These are phyloP conservation scores for Capsicum rhomboideum DNA, from an alignment of 257 asterid genomes.

Conservation along the genomic window DNA sequence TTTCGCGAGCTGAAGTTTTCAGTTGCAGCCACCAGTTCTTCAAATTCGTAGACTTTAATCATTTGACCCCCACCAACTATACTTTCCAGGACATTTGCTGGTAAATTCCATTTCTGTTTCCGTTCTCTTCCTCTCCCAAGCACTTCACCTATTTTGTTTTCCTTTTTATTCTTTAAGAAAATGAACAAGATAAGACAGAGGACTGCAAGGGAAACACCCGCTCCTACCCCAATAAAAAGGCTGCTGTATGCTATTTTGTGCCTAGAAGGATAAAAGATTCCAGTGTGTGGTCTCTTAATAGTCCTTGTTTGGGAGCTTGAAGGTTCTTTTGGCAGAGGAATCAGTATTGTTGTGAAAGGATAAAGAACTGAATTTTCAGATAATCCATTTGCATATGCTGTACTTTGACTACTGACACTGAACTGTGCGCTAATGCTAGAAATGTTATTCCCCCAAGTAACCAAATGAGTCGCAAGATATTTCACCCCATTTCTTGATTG, in stretches of 20 bases:
- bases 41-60: slow-evolving; percentile 31
- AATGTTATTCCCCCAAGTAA: slow-evolving; percentile 27
- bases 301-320: slow-evolving; percentile 17
- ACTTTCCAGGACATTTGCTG: slow-evolving; percentile 22
- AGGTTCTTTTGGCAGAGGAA: slow-evolving; percentile 41
- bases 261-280: background rate
- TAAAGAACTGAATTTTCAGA: slow-evolving; percentile 18
- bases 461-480: slow-evolving; percentile 42
- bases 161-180: slow-evolving; percentile 9
- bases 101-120: slow-evolving; percentile 12
- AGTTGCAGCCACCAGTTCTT: slow-evolving; percentile 46
- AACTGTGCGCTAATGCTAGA: slow-evolving; percentile 26
- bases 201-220: slow-evolving; percentile 39
- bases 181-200: slow-evolving; percentile 24
- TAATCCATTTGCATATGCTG: slow-evolving; percentile 47
- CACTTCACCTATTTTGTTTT: background rate
- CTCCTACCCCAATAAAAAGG: slow-evolving; percentile 31
- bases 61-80: slow-evolving; percentile 26
- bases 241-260: slow-evolving; percentile 13
- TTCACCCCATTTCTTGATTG: slow-evolving; percentile 32
- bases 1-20: slow-evolving; percentile 31
- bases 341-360: slow-evolving; percentile 53
- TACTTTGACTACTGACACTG: slow-evolving; percentile 21
- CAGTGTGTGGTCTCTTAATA: background rate
- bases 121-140: background rate